These are phyloP conservation scores for Coprinellus aureogranulatus DNA, from an alignment of 768 basidiomycete genomes.

Conservation along the genomic window DNA sequence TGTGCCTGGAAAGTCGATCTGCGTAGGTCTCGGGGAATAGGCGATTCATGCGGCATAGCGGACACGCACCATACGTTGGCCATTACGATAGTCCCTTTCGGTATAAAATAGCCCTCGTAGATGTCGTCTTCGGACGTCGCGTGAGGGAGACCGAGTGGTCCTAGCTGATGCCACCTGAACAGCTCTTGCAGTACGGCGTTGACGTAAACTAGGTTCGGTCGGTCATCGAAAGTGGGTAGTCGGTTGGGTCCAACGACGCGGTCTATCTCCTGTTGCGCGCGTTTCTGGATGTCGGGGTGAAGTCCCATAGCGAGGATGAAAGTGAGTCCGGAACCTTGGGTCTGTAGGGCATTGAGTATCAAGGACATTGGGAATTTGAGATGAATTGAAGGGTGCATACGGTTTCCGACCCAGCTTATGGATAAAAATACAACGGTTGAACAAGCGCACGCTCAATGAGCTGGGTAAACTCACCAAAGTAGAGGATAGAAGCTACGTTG, in stretches of 20 bases:
- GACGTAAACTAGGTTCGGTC: slow-evolving; percentile 11
- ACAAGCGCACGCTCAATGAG: too few species aligned
- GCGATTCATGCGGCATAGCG: too few species aligned
- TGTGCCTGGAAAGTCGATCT: slow-evolving; percentile 28
- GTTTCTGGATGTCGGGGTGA: slow-evolving; percentile 14
- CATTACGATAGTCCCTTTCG: neutral
- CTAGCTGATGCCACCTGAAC: slow-evolving; percentile 10
- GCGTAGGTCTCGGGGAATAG: too few species aligned
- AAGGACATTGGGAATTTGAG: too few species aligned
- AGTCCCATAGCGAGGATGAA: slow-evolving; percentile 12
- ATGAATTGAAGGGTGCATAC: neutral
- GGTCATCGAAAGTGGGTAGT: slow-evolving; percentile 15
- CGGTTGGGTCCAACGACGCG: slow-evolving; percentile 10
- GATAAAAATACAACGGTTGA: too few species aligned
- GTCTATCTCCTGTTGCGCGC: slow-evolving; percentile 15
- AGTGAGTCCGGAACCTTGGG: neutral
- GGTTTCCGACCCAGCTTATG: slow-evolving; percentile 10
- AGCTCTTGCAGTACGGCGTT: slow-evolving; percentile 13
- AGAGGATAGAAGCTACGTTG: neutral
- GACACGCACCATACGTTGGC: slow-evolving; percentile 1
- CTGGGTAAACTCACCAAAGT: too few species aligned
- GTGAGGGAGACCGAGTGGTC: slow-evolving; percentile 14
- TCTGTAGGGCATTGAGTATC: too few species aligned
- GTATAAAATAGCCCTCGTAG: slow-evolving; percentile 18
- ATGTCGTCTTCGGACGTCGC: slow-evolving; percentile 15